phyloP scores from a whole-genome alignment of 306 rosid species.

The Gillenia trifoliata region DNA sequence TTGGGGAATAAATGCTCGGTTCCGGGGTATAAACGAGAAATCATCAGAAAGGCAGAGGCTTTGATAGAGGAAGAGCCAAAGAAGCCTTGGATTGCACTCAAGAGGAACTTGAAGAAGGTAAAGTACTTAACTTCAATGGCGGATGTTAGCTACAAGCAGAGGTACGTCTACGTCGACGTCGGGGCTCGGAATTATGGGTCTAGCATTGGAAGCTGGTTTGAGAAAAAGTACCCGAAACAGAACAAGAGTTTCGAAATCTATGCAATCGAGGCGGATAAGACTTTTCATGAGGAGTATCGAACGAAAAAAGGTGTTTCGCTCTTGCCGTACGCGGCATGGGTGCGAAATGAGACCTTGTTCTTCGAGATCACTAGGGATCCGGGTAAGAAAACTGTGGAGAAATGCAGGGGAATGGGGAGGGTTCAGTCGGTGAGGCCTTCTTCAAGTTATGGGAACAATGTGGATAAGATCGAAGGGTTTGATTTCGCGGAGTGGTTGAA shows the following conservation, averaged over 20 bases:
- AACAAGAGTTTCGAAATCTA: conserved; percentile 44
- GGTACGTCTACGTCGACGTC: conserved; percentile 49
- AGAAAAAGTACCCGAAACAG: conserved; percentile 57
- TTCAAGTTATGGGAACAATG: conserved; percentile 42
- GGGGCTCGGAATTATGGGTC: conserved; percentile 53
- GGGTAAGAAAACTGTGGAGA: conserved; percentile 26
- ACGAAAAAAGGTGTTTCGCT: conserved; percentile 29
- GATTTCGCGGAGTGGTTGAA: conserved; percentile 56
- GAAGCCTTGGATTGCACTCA: conserved; percentile 44
- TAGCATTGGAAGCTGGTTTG: conserved; percentile 58
- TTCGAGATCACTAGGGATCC: conserved; percentile 53
- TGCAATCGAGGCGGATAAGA: conserved; percentile 53
- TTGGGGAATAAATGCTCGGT: conserved; percentile 23
- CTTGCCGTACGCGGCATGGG: conserved; percentile 65
- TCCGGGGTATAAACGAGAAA: conserved; percentile 34
- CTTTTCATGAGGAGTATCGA: conserved; percentile 45
- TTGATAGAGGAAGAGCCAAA: conserved; percentile 39
- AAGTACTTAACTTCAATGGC: conserved; percentile 52
- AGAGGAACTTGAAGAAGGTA: conserved; percentile 38
- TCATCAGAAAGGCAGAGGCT: conserved; percentile 34
- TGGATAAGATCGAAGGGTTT: conserved; percentile 44
- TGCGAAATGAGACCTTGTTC: conserved; percentile 61
- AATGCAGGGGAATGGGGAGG: conserved; percentile 46
- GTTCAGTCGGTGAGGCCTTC: conserved; percentile 44
- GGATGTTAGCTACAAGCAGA: conserved; percentile 47